Conservation (phyloP, 768 basidiomycete genomes). For the Coprinopsis sp. region DNA sequence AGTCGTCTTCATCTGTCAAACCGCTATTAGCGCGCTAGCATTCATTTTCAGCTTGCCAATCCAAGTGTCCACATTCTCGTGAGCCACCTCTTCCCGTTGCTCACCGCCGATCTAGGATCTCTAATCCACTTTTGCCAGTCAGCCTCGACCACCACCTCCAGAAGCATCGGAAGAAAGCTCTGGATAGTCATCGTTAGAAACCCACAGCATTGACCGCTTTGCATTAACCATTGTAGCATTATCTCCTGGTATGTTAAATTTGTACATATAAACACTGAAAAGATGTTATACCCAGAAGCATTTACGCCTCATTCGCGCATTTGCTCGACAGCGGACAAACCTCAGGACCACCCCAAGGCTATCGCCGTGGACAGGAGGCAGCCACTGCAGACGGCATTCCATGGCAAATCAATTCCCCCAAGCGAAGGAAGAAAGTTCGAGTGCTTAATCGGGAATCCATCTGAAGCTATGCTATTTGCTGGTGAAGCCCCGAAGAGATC, state of each 20-base stretch:
- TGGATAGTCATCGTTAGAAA: too few species aligned
- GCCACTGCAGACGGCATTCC: too few species aligned
- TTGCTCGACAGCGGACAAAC: too few species aligned
- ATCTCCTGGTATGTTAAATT: conserved; percentile 19
- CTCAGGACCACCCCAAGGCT: too few species aligned
- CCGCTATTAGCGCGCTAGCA: conserved; percentile 58
- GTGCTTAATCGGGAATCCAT: too few species aligned
- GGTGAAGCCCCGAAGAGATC: too few species aligned
- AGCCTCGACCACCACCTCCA: not conserved
- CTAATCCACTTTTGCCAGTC: not conserved
- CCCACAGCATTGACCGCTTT: not conserved
- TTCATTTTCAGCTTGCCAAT: conserved; percentile 72
- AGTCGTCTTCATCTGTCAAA: conserved; percentile 79
- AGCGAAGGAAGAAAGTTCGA: too few species aligned
- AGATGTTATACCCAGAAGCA: conserved; percentile 8
- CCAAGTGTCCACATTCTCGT: conserved; percentile 67
- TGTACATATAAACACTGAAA: conserved; percentile 8
- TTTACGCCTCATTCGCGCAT: too few species aligned
- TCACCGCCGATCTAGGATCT: not conserved
- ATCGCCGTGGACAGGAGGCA: too few species aligned
- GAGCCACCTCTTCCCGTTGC: conserved; percentile 17
- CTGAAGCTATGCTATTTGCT: too few species aligned
- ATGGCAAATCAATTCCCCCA: too few species aligned
- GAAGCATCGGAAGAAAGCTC: not conserved
- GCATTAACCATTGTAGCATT: conserved; percentile 18